These are phyloP conservation scores for Triticum aestivum DNA, from an alignment of 176 grass and related monocot genomes.

Conservation along the genomic window IWGSC_CS_RefSeq_v2.1 NC_057814.1:254511069-254511568, in stretches of 20 bases:
- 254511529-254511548: conserved; percentile 81
- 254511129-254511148: neutral
- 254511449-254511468: conserved; percentile 72
- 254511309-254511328: conserved; percentile 86
- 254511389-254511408: conserved; percentile 82
- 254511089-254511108: neutral
- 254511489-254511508: conserved; percentile 85
- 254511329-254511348: conserved; percentile 61
- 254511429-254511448: conserved; percentile 84
- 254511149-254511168: neutral
- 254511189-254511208: neutral
- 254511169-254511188: neutral
- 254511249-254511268: conserved; percentile 72
- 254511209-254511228: neutral
- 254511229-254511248: conserved; percentile 60
- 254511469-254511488: conserved; percentile 70
- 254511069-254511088: conserved; percentile 16
- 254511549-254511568: conserved; percentile 65
- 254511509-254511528: conserved; percentile 93
- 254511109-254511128: neutral
- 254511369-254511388: conserved; percentile 79
- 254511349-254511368: conserved; percentile 90
- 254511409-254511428: conserved; percentile 88
- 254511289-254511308: conserved; percentile 87
- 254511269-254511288: conserved; percentile 78